Percentiles rank a stretch among this genome's conserved stretches.
These are phyloP conservation scores for Beauveria caledonica DNA, from an alignment of 2,329 filamentous ascomycete genomes.

Conservation along the genomic window DNA sequence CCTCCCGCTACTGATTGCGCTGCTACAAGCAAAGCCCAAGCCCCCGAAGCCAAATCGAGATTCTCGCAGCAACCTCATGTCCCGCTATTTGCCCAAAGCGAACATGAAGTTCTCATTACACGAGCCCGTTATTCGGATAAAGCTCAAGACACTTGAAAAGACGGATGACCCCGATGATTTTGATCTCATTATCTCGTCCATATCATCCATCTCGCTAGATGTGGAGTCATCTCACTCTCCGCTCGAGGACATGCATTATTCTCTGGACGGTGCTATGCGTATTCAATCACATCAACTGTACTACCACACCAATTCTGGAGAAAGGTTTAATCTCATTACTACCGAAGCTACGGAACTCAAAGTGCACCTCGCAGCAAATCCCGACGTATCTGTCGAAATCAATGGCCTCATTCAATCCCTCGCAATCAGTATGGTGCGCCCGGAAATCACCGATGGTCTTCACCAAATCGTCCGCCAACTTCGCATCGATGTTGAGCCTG, in stretches of 20 bases:
- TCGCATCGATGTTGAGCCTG: constrained; percentile 57
- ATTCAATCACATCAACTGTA: constrained; percentile 84
- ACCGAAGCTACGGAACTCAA: constrained; percentile 87
- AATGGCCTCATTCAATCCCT: constrained; percentile 79
- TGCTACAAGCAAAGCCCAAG: constrained; percentile 53
- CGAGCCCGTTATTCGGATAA: constrained; percentile 86
- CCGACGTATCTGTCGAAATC: constrained; percentile 74
- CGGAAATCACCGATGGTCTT: constrained; percentile 87
- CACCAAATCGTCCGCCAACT: constrained; percentile 86
- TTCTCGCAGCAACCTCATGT: constrained; percentile 63
- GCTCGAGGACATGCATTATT: constrained; percentile 78
- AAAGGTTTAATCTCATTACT: constrained; percentile 77
- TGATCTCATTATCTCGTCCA: constrained; percentile 88
- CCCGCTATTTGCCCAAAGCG: constrained; percentile 85
- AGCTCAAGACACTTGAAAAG: constrained; percentile 68
- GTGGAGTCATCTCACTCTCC: constrained; percentile 92
- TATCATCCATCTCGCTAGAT: constrained; percentile 88
- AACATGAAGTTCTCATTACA: constrained; percentile 95
- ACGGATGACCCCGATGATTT: constrained; percentile 67
- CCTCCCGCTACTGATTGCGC: constrained; percentile 72
- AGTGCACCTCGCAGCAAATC: constrained; percentile 73
- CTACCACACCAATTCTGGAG: constrained; percentile 80
- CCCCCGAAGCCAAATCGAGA: constrained; percentile 28
- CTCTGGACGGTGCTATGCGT: constrained; percentile 70
- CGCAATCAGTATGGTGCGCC: constrained; percentile 78